Evolutionary conservation across 345 rosid genomes (phyloP).

Genomic region (Gossypium anomalum): DNA sequence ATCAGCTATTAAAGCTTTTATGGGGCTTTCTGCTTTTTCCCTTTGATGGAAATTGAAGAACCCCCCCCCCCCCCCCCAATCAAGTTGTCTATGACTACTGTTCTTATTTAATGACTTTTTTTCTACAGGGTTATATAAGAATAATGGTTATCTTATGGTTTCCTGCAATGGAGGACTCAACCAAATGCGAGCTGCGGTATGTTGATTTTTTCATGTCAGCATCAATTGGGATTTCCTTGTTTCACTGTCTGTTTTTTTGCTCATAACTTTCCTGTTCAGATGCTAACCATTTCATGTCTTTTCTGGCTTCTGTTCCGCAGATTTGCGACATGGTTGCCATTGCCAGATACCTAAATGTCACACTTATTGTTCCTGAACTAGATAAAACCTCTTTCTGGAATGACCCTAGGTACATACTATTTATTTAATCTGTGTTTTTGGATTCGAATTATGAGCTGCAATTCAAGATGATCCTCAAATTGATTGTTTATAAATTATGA

Average conservation of each 20-base stretch:
- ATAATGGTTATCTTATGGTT: conserved; percentile 89
- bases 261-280: not conserved
- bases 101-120: conserved; percentile 11
- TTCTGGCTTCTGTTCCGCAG: conserved; percentile 36
- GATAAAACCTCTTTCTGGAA: conserved; percentile 97
- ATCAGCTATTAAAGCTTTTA: not conserved
- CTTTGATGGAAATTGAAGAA: conserved; percentile 9
- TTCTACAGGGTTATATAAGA: conserved; percentile 67
- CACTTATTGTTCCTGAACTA: conserved; percentile 87
- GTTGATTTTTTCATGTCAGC: conserved; percentile 26
- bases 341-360: conserved; percentile 83
- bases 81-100: conserved; percentile 3
- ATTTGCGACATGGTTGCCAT: conserved; percentile 96
- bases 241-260: not conserved
- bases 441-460: not conserved
- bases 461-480: conserved; percentile 10
- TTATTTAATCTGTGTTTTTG: not conserved
- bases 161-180: conserved; percentile 99
- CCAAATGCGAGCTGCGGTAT: conserved; percentile 98
- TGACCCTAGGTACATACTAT: conserved; percentile 64
- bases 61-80: not conserved
- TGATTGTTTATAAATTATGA: conserved; percentile 14
- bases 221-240: not conserved
- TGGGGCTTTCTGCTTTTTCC: not conserved
- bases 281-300: conserved; percentile 11